A percentile compares a stretch with the other conserved stretches of the same genome.
phyloP scores from a whole-genome alignment of 805 yeast species.

The Metschnikowia kofuensis region DNA sequence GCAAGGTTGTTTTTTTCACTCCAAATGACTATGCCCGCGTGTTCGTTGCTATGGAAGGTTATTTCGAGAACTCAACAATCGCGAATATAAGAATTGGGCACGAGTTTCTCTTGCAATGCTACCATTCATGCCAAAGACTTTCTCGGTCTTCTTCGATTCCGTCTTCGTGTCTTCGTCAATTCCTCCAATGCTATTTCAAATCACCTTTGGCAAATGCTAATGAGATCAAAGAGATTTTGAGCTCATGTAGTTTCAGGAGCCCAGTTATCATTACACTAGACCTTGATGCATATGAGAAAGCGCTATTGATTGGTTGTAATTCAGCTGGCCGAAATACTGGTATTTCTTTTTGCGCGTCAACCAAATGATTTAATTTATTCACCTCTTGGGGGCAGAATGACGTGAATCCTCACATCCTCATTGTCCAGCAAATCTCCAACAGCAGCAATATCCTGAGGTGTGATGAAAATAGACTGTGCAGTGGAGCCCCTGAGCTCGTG shows the following conservation, averaged over 20 bases:
- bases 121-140: conserved; percentile 2
- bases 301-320: not conserved
- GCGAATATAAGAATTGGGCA: not conserved
- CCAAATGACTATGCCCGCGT: conserved; percentile 9
- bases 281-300: not conserved
- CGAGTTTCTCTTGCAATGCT: conserved; percentile 1
- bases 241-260: not conserved
- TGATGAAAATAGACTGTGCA: conserved; percentile 86
- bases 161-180: conserved; percentile 8
- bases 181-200: conserved; percentile 7
- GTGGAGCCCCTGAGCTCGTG: conserved; percentile 61
- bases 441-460: conserved; percentile 86
- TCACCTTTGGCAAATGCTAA: conserved; percentile 8
- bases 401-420: conserved; percentile 60
- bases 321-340: not conserved
- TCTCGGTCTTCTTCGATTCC: not conserved
- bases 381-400: conserved; percentile 44
- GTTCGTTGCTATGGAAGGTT: conserved; percentile 4
- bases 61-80: not conserved
- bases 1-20: not conserved
- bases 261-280: not conserved
- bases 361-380: conserved; percentile 5
- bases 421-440: conserved; percentile 52
- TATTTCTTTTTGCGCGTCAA: not conserved
- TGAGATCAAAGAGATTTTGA: conserved; percentile 1